Conservation (phyloP, 371 early-diverging fungal genomes). For the Choanephora cucurbitarum region DNA sequence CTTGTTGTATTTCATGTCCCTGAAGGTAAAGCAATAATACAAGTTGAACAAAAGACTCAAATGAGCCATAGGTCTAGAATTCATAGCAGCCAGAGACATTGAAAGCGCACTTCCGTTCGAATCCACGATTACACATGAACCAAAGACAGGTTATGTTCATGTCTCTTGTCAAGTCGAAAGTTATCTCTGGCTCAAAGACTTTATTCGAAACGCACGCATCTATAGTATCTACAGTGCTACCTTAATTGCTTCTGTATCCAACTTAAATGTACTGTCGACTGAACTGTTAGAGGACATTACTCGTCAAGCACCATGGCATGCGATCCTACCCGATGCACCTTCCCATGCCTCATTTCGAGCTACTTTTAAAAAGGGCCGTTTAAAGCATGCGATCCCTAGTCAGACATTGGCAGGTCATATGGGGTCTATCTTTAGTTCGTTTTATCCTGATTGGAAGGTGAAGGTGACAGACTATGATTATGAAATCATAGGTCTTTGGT, state of each 20-base stretch:
- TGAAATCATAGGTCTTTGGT: constrained; percentile 34
- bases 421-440: constrained; percentile 30
- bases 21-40: neutral
- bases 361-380: constrained; percentile 36
- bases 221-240: constrained; percentile 28
- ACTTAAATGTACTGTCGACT: too few species aligned
- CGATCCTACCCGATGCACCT: constrained; percentile 4
- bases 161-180: constrained; percentile 9
- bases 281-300: too few species aligned
- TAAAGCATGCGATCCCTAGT: constrained; percentile 29
- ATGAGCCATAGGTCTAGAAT: constrained; percentile 28
- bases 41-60: neutral
- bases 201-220: constrained; percentile 13
- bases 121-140: constrained; percentile 12
- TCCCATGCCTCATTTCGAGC: constrained; percentile 33
- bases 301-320: constrained; percentile 22
- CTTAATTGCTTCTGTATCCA: constrained; percentile 25
- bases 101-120: constrained; percentile 8
- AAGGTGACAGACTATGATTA: constrained; percentile 37
- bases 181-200: constrained; percentile 2
- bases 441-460: constrained; percentile 38
- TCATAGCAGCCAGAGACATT: constrained; percentile 29
- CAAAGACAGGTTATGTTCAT: constrained; percentile 36
- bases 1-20: neutral
- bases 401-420: constrained; percentile 37